Percentiles rank a stretch among this genome's conserved stretches.
phyloP scores from a whole-genome alignment of 257 asterid genomes.

The Euphrasia confusa region DNA sequence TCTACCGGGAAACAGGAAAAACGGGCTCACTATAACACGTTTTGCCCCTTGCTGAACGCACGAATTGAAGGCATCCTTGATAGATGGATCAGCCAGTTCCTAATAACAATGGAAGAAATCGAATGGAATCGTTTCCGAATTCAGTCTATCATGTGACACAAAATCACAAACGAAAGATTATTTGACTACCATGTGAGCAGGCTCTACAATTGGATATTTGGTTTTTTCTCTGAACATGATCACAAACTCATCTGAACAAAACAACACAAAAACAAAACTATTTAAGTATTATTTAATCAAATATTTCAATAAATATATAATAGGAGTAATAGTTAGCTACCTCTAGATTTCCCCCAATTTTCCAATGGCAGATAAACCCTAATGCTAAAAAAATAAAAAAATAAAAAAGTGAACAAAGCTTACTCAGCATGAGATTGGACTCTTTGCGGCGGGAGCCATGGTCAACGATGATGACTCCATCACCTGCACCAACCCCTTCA shows the following conservation, averaged over 20 bases:
- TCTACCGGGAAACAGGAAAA: slow-evolving; percentile 93
- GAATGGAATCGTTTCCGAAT: not conserved
- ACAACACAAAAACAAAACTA: slow-evolving; percentile 2
- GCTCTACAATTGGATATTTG: slow-evolving; percentile 79
- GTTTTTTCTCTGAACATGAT: slow-evolving; percentile 73
- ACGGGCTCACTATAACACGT: slow-evolving; percentile 87
- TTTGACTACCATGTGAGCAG: slow-evolving; percentile 81
- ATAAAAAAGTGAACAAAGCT: slow-evolving; percentile 24
- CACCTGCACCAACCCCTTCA: slow-evolving; percentile 50
- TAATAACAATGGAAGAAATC: slow-evolving; percentile 25
- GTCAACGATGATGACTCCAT: slow-evolving; percentile 85
- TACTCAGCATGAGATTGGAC: slow-evolving; percentile 89
- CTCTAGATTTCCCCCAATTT: not conserved
- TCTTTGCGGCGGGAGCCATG: slow-evolving; percentile 93
- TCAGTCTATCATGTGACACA: not conserved
- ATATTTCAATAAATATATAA: not conserved
- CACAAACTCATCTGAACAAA: slow-evolving; percentile 75
- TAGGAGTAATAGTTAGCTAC: not conserved
- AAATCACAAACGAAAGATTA: too few relatives aligned
- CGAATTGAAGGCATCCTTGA: slow-evolving; percentile 66
- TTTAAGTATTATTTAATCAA: not conserved
- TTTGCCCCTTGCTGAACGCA: slow-evolving; percentile 84
- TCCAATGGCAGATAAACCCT: slow-evolving; percentile 7
- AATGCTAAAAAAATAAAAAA: slow-evolving; percentile 1
- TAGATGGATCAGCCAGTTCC: slow-evolving; percentile 97